Base-by-base conservation (phyloP, 306 rosid genomes). In the Lotus japonicus region DNA sequence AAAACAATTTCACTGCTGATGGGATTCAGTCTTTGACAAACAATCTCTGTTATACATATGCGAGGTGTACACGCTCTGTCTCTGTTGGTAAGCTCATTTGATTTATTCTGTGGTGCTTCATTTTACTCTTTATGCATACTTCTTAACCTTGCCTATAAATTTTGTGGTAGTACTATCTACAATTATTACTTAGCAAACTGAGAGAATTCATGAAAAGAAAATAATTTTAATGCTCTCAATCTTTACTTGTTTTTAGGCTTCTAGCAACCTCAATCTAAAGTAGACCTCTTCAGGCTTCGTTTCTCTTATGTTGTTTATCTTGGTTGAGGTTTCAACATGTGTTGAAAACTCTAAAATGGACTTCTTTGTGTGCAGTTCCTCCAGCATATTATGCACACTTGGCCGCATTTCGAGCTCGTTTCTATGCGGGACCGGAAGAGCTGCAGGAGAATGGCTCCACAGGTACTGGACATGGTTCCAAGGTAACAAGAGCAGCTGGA, bases 301-400 rank as follows among this genome's bases (percentile, higher is more conserved):
- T n/a, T n/a, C n/a, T n/a, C n/a, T n/a, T n/a, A n/a, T n/a, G n/a
- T n/a, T n/a, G n/a, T n/a, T n/a, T n/a, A n/a, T n/a, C n/a, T n/a
- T n/a, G n/a, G n/a, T n/a, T n/a, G n/a, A n/a, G n/a, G n/a, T n/a
- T n/a, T n/a, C n/a, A n/a, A n/a, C n/a, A n/a, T n/a, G n/a, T n/a
- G n/a, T n/a, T n/a, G n/a, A n/a, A n/a, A n/a, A n/a, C n/a, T n/a
- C n/a, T n/a, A n/a, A 26, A 43, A 36, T 57, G 67, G 18, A 56
- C 58, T 17, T 71, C 49, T 59, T 28, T 82, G 18, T 36, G 6
- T 64, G 78, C 89, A 92, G 97, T 92, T 56, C 98, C 98, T 15
- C 98, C 98, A 0, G 98, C 98, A 1, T 92, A 92, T 68, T 92
- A 92, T 11, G 98, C 98, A 4, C 98, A 92, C 79, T 81, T 92